Percentiles rank a stretch among this genome's conserved stretches.
phyloP scores from a whole-genome alignment of 2,329 filamentous ascomycete genomes.

The Scytalidium sp. region DNA sequence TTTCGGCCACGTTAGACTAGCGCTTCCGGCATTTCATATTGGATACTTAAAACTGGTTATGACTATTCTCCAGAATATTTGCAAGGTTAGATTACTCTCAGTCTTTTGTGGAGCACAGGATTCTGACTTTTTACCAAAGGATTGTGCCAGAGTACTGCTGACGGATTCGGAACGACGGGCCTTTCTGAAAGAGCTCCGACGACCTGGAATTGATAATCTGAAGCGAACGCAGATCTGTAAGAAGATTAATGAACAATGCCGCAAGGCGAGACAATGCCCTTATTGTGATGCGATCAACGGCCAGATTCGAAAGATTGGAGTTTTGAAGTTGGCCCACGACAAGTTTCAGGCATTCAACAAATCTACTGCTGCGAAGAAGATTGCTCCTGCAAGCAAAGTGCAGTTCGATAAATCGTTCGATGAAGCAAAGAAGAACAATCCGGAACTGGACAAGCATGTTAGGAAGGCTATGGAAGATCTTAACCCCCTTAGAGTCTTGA shows the following conservation, averaged over 20 bases:
- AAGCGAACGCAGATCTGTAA: slow-evolving; percentile 81
- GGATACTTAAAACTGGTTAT: slow-evolving; percentile 95
- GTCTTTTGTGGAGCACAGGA: slow-evolving; percentile 3
- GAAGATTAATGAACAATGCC: slow-evolving; percentile 83
- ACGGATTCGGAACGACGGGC: slow-evolving; percentile 74
- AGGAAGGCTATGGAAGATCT: slow-evolving; percentile 93
- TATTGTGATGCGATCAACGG: slow-evolving; percentile 83
- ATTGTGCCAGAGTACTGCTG: slow-evolving; percentile 81
- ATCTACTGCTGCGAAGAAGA: slow-evolving; percentile 82
- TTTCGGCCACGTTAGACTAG: slow-evolving; percentile 89
- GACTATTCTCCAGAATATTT: slow-evolving; percentile 89
- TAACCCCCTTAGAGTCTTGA: slow-evolving; percentile 83
- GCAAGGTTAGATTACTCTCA: slow-evolving; percentile 58
- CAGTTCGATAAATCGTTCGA: slow-evolving; percentile 84
- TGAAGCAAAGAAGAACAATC: slow-evolving; percentile 71
- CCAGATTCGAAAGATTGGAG: slow-evolving; percentile 84
- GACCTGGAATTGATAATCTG: slow-evolving; percentile 82
- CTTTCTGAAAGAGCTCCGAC: slow-evolving; percentile 77
- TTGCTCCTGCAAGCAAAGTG: slow-evolving; percentile 75
- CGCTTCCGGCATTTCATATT: slow-evolving; percentile 91
- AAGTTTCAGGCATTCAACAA: slow-evolving; percentile 87
- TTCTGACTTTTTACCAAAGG: slow-evolving; percentile 35
- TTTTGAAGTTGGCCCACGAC: slow-evolving; percentile 93
- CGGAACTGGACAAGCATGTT: slow-evolving; percentile 85
- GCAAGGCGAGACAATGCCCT: slow-evolving; percentile 80